Base-by-base conservation (phyloP, 345 rosid genomes). In the Eucalyptus guilfoylei region DNA sequence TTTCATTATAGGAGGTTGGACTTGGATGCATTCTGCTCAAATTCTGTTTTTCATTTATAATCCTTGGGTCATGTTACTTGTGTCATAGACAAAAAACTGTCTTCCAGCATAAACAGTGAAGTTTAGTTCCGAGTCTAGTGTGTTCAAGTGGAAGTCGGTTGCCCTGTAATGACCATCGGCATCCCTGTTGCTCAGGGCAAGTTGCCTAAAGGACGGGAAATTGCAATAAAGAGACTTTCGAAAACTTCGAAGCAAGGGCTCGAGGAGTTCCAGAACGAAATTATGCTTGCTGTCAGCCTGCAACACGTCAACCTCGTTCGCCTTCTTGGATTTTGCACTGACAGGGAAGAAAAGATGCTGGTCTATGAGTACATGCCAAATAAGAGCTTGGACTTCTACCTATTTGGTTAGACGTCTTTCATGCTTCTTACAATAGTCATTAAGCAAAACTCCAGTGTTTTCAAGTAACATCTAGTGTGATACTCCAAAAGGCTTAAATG, bases 181-280 rank as follows among this genome's bases (percentile, higher is more conserved):
- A 3, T 72, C 44, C 81, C 81, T 72, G 81, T 72, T 34, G 45
- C 81, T 37, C 45, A 91, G 95, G 93, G 93, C 11, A 89, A 45
- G 52, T 88, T 94, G 26, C 48, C 62, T 9, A 40, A 69, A 16
- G 94, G 92, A 17, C 90, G 86, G 88, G 92, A 92, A 48, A 92
- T 93, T 87, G 94, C 95, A 15, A 94, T 92, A 37, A 93, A 94
- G 80, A 93, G 93, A 80, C 92, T 94, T 13, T 92, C 94, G 9
- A 88, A 45, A 80, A 87, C 93, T 23, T 94, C 94, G 4, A 85
- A 86, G 49, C 94, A 94, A 90, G 94, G 95, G 28, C 81, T 32
- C 1, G 92, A 90, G 87, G 94, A 93, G 89, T 92, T 92, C 88
- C 40, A 67, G 86, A 91, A 92, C 10, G 95, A 92, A 89, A 92